Base-by-base conservation (phyloP, 2,329 filamentous ascomycete species). In the Albophoma yamanashiensis region DNA sequence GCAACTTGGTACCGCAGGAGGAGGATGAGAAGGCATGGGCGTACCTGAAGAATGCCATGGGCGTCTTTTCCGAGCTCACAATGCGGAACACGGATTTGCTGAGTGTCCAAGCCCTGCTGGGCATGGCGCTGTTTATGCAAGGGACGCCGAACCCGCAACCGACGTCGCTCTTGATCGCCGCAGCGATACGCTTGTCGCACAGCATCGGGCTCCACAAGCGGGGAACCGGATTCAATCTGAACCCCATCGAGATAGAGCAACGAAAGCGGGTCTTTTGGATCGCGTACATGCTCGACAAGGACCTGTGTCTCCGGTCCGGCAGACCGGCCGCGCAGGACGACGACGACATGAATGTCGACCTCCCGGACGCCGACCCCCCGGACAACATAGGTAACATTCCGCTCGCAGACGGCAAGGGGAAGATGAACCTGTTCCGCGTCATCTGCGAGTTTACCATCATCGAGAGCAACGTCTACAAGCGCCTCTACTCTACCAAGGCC, bases 141-240 rank as follows among this genome's bases (percentile, higher is more conserved):
- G 94, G 94, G 63, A 97, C 94, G 0, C 93, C 94, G 0, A 99
- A 97, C 68, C 94, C 93, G 0, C 94, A 99, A 67, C 93, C 94
- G 1, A 89, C 91, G 2, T 97, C 95, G 71, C 88, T 96, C 67
- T 82, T 97, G 57, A 88, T 97, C 38, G 90, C 93, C 6, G 90
- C 92, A 15, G 94, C 94, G 4, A 93, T 97, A 65, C 83, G 94
- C 58, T 80, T 96, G 25, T 89, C 93, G 1, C 93, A 97, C 71
- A 96, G 89, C 69, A 97, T 99, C 68, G 94, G 94, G 25, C 81
- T 99, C 42, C 94, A 99, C 75, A 97, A 97, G 75, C 87, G 89
- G 58, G 93, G 92, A 5, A 91, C 90, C 8, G 91, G 90, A 3
- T 97, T 97, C 76, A 94, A 95, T 64, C 80, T 99, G 52, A 97